Base-by-base conservation (phyloP, 2,329 filamentous ascomycete genomes). In the Cadophora gregata region DNA sequence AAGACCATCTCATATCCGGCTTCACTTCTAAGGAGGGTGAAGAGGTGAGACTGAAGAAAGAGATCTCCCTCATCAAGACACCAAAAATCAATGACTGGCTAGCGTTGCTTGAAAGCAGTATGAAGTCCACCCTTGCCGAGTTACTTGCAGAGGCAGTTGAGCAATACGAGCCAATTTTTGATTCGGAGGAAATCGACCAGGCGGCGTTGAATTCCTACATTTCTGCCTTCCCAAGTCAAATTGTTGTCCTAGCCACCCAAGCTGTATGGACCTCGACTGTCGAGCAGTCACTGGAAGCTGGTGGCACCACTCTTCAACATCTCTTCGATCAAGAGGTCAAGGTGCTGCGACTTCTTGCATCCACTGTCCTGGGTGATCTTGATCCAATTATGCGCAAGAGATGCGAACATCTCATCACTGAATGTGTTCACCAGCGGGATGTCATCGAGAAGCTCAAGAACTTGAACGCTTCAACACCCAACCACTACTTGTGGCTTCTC, bases 11-110 rank as follows among this genome's bases (percentile, higher is more conserved):
- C 69, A 98, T 99, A 70, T 90, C 91, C 29, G 95, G 93, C 7
- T 95, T 98, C 75, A 96, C 91, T 2, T 99, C 96, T 0, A 97
- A 97, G 77, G 96, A 99, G 80, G 94, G 91, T 62, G 96, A 99
- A 79, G 86, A 90, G 69, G 93, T 99, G 59, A 86, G 86, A 69
- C 82, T 99, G 67, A 97, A 94, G 81, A 95, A 92, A 75, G 92
- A 96, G 62, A 95, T 99, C 69, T 97, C 93, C 19, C 84, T 99
- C 59, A 86, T 93, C 74, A 97, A 97, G 80, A 97, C 93, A 1
- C 96, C 96, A 0, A 92, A 93, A 75, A 97, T 99, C 83, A 99
- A 99, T 75, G 96, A 99, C 79, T 99, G 96, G 96, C 85, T 99
- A n/a, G 91, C 92, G 33, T 89, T 96, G 4, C 83, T 99, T 36